Conservation (phyloP, 352 stramenopile genomes). For the Globisporangium uncinulatum region DNA sequence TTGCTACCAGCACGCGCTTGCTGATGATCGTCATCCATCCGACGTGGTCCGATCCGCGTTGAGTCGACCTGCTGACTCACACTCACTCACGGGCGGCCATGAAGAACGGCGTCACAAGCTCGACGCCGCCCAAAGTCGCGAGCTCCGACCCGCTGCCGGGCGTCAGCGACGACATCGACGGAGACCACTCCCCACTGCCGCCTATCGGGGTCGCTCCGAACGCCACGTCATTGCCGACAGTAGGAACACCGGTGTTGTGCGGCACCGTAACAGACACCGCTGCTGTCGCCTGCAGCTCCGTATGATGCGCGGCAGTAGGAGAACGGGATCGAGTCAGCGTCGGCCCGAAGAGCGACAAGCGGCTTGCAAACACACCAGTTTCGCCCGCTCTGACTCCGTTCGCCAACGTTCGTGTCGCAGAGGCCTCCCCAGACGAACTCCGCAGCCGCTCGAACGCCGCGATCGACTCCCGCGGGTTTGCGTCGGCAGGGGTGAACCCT, state of each 20-base stretch:
- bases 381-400: neutral
- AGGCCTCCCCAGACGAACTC: slow-evolving; percentile 1
- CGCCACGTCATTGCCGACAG: neutral
- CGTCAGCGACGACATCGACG: too few relatives aligned
- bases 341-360: slow-evolving; percentile 43
- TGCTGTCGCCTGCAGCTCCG: neutral
- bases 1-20: too few relatives aligned
- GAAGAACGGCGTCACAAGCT: slow-evolving; percentile 7
- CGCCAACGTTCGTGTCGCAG: neutral
- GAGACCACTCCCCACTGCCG: too few relatives aligned
- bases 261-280: neutral
- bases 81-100: neutral
- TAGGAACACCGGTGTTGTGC: too few relatives aligned
- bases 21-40: too few relatives aligned
- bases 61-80: neutral
- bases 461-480: slow-evolving; percentile 37
- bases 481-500: slow-evolving; percentile 55
- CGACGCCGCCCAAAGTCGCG: slow-evolving; percentile 17
- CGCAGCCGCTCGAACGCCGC: slow-evolving; percentile 44
- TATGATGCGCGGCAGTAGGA: neutral
- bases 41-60: too few relatives aligned
- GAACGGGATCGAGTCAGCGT: slow-evolving; percentile 6
- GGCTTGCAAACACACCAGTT: slow-evolving; percentile 26
- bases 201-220: too few relatives aligned
- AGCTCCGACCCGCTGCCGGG: slow-evolving; percentile 1